These are phyloP conservation scores for Orbilia javanica DNA, from an alignment of 2,329 filamentous ascomycete genomes.

Conservation along the genomic window DNA sequence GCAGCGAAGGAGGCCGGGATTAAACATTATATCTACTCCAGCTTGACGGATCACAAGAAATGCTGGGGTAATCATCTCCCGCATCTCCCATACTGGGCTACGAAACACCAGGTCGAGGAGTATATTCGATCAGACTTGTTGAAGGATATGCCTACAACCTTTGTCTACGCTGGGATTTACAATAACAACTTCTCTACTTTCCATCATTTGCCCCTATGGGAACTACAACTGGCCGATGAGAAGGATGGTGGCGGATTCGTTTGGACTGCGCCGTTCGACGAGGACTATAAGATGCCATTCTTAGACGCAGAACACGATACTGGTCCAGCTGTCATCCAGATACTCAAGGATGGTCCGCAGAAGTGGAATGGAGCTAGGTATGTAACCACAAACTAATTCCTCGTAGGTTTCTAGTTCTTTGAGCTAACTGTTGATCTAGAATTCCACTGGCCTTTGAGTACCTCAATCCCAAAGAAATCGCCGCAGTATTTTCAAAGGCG, in stretches of 20 bases:
- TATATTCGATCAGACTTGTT: conserved; percentile 86
- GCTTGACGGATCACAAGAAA: conserved; percentile 92
- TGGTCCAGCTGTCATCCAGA: conserved; percentile 88
- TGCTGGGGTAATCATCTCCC: conserved; percentile 80
- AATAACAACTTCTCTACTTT: conserved; percentile 99
- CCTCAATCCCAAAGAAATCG: conserved; percentile 84
- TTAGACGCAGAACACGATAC: conserved; percentile 96
- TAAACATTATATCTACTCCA: conserved; percentile 94
- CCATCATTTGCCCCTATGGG: conserved; percentile 76
- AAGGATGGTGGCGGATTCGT: conserved; percentile 78
- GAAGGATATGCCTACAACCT: conserved; percentile 76
- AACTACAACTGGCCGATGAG: conserved; percentile 83
- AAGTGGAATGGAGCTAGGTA: conserved; percentile 84
- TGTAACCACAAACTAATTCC: background rate
- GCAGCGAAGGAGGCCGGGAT: conserved; percentile 86
- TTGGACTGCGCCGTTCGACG: conserved; percentile 95
- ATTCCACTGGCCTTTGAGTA: conserved; percentile 93
- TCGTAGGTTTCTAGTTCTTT: conserved; percentile 63
- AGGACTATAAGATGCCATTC: conserved; percentile 90
- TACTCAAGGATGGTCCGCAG: conserved; percentile 90
- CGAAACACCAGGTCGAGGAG: conserved; percentile 92
- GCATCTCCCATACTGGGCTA: conserved; percentile 87
- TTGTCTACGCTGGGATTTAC: conserved; percentile 96
- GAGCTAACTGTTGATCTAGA: conserved; percentile 65
- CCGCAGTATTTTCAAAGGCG: conserved; percentile 81